phyloP scores from a whole-genome alignment of 2,329 filamentous ascomycete species.

The Capronia americana region DNA sequence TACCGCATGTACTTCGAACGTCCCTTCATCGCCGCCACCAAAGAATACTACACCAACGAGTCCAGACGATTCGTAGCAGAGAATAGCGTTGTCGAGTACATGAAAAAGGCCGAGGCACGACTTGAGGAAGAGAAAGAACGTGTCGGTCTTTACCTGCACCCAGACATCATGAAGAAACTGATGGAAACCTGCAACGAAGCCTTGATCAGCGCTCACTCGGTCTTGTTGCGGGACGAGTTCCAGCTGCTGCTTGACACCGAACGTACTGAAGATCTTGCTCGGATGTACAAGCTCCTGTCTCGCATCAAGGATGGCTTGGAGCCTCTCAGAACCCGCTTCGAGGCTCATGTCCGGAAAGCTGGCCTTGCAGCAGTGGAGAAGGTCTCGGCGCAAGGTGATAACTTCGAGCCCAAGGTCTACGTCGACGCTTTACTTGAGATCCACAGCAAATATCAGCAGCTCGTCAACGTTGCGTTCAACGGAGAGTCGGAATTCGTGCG shows the following conservation, averaged over 20 bases:
- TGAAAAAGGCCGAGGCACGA: constrained; percentile 96
- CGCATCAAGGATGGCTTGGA: constrained; percentile 91
- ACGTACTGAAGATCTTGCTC: constrained; percentile 90
- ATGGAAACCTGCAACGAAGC: constrained; percentile 89
- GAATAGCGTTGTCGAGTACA: constrained; percentile 98
- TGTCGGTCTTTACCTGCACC: constrained; percentile 87
- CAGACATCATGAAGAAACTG: constrained; percentile 82
- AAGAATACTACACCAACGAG: constrained; percentile 85
- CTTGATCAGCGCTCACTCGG: constrained; percentile 85
- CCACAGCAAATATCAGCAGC: constrained; percentile 87
- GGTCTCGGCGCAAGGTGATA: constrained; percentile 84
- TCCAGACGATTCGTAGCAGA: constrained; percentile 94
- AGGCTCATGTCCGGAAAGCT: constrained; percentile 89
- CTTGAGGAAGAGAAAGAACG: constrained; percentile 93
- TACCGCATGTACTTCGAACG: constrained; percentile 92
- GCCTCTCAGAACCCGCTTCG: constrained; percentile 83
- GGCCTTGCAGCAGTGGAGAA: constrained; percentile 89
- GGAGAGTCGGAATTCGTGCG: constrained; percentile 97
- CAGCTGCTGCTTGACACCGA: constrained; percentile 92
- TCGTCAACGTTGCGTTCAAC: constrained; percentile 91
- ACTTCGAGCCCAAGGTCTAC: constrained; percentile 93
- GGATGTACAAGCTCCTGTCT: constrained; percentile 92
- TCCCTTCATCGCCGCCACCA: constrained; percentile 86
- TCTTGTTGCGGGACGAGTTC: constrained; percentile 91
- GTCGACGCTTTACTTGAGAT: constrained; percentile 94